These are phyloP conservation scores for Acorus gramineus DNA, from an alignment of 106 monocot species.

Conservation along the genomic window DNA sequence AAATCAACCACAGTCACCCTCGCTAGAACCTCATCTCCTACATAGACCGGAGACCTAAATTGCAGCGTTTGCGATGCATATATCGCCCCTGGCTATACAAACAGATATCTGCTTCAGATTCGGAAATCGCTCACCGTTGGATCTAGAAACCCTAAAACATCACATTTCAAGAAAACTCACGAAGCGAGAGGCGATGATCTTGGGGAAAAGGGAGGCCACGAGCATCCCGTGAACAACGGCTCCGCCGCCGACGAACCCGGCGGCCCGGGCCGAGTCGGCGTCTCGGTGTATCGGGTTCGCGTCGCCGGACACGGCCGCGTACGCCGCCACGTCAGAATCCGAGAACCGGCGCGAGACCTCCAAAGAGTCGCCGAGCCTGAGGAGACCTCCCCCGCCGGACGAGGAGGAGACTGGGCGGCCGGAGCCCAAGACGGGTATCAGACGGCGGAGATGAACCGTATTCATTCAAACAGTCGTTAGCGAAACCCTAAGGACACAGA, in stretches of 20 bases:
- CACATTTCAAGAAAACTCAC: slow-evolving; percentile 21
- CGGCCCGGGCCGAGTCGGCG: slow-evolving; percentile 33
- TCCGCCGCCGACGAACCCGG: slow-evolving; percentile 46
- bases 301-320: slow-evolving; percentile 54
- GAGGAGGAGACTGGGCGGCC: too few species aligned
- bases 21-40: slow-evolving; percentile 59
- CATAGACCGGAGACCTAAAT: slow-evolving; percentile 69
- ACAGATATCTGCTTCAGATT: background rate
- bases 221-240: slow-evolving; percentile 81
- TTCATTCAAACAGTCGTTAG: too few species aligned
- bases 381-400: background rate
- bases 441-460: too few species aligned
- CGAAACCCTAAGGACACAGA: too few species aligned
- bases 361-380: slow-evolving; percentile 45
- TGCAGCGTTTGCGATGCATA: slow-evolving; percentile 63
- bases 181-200: slow-evolving; percentile 64
- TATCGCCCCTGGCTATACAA: slow-evolving; percentile 69
- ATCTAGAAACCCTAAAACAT: background rate
- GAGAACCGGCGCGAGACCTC: slow-evolving; percentile 36
- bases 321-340: slow-evolving; percentile 40
- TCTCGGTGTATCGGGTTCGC: slow-evolving; percentile 68
- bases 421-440: too few species aligned
- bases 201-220: slow-evolving; percentile 78
- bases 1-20: slow-evolving; percentile 34
- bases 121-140: too few species aligned